A percentile compares a stretch with the other conserved stretches of the same genome.
phyloP scores from a whole-genome alignment of 1,284 basidiomycete genomes.

The Apiotrichum gracile region DNA sequence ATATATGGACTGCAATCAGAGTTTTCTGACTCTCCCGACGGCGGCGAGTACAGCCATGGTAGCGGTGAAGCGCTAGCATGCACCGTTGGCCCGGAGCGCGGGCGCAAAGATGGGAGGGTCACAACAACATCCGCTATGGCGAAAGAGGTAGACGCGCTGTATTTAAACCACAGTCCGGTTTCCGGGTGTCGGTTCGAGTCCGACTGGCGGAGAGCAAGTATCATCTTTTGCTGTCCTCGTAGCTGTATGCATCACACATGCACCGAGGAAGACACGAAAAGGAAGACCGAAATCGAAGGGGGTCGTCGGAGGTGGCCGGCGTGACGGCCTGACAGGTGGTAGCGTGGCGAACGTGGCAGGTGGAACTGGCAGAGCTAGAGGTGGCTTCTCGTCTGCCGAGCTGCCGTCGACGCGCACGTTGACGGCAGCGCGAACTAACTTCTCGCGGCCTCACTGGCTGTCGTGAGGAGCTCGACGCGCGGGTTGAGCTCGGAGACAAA shows the following conservation, averaged over 20 bases:
- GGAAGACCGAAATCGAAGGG: neutral
- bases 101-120: neutral
- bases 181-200: conserved; percentile 11
- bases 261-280: too few species aligned
- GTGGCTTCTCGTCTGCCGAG: too few species aligned
- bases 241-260: too few species aligned
- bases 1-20: neutral
- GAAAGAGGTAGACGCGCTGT: conserved; percentile 6
- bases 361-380: too few species aligned
- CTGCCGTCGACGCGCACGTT: too few species aligned
- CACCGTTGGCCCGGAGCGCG: neutral
- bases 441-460: too few species aligned
- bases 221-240: too few species aligned
- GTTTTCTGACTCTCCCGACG: neutral
- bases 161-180: neutral
- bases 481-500: too few species aligned
- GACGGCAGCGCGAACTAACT: too few species aligned
- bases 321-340: too few species aligned
- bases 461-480: too few species aligned
- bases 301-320: neutral
- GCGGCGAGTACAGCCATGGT: neutral
- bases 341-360: too few species aligned
- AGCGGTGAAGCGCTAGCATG: neutral
- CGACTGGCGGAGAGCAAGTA: conserved; percentile 7
- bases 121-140: neutral